Base-by-base conservation (phyloP, 2,329 filamentous ascomycete genomes). In the Alternaria brassicae region DNA sequence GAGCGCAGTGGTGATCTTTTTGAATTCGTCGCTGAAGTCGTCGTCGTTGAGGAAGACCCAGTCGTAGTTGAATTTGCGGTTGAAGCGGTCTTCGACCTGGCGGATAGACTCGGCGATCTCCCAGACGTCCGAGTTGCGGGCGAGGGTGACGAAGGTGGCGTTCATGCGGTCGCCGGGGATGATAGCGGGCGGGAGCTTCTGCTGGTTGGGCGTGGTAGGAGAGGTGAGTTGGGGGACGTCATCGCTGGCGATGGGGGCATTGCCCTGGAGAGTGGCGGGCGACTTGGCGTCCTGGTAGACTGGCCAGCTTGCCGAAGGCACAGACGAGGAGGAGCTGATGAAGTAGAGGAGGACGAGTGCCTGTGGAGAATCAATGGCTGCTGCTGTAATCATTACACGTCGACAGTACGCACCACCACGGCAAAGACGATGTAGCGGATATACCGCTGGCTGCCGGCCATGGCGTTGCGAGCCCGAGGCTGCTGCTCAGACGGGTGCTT, bases 11-110 rank as follows among this genome's bases (percentile, higher is more conserved):
- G 95, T 99, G 66, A 98, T 85, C 79, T 92, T 94, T 80, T 93
- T 98, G 85, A 99, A 99, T 9, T 88, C 89, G 3, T 91, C 91
- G 75, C 97, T 91, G 74, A 99, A 99, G 0, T 93, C 91, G 78
- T 93, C 88, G 77, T 99, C 95, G 80, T 99, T 99, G 62, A 99
- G 83, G 82, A 99, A 99, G 53, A 99, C 94, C 96, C 96, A 99
- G 77, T 98, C 94, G 81, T 99, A 99, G 83, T 96, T 89, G 83
- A 91, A 98, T 72, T 94, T 91, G 73, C 89, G 88, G 83, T 99
- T 99, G 88, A 99, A 99, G 75, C 95, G 91, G 79, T 99, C 95
- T 81, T 99, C 95, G 56, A 99, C 89, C 75, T 97, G 92, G 56
- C 95, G 92, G 75, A 99, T 99, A 12, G 93, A 97, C 73, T 92